A percentile compares a stretch with the other conserved stretches of the same genome.
phyloP scores from a whole-genome alignment of 495 filamentous ascomycete genomes.

The Neurospora discreta region DNA sequence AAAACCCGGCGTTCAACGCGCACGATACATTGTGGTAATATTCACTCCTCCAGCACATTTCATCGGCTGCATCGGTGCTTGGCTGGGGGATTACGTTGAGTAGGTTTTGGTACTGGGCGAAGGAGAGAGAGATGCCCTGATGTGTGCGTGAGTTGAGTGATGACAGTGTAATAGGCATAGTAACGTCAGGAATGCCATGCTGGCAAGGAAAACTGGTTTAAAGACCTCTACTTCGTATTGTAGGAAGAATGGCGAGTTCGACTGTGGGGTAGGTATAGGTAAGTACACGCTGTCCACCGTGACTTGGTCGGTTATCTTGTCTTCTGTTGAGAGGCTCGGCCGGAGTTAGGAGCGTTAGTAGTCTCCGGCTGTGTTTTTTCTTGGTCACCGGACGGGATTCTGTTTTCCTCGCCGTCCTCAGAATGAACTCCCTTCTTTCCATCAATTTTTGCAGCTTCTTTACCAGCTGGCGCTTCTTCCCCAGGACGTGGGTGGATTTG shows the following conservation, averaged over 20 bases:
- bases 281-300: neutral
- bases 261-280: neutral
- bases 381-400: constrained; percentile 10
- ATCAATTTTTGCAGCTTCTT: constrained; percentile 10
- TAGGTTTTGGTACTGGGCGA: constrained; percentile 67
- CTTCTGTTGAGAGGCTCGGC: neutral
- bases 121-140: constrained; percentile 71
- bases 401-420: constrained; percentile 23
- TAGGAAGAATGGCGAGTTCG: neutral
- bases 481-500: too few relatives aligned
- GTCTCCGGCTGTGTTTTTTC: neutral
- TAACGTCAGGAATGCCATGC: neutral
- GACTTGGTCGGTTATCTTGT: neutral
- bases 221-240: neutral
- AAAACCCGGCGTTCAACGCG: neutral
- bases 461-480: too few relatives aligned
- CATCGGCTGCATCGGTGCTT: constrained; percentile 20
- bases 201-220: neutral
- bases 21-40: neutral
- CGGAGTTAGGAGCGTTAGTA: neutral
- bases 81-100: constrained; percentile 60
- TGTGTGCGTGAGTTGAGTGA: neutral
- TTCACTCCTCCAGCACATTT: neutral
- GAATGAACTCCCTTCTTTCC: constrained; percentile 15
- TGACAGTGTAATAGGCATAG: neutral